A percentile compares a stretch with the other conserved stretches of the same genome.
phyloP scores from a whole-genome alignment of 192 early-diverging fungal species.

The Coemansia biformis region DNA sequence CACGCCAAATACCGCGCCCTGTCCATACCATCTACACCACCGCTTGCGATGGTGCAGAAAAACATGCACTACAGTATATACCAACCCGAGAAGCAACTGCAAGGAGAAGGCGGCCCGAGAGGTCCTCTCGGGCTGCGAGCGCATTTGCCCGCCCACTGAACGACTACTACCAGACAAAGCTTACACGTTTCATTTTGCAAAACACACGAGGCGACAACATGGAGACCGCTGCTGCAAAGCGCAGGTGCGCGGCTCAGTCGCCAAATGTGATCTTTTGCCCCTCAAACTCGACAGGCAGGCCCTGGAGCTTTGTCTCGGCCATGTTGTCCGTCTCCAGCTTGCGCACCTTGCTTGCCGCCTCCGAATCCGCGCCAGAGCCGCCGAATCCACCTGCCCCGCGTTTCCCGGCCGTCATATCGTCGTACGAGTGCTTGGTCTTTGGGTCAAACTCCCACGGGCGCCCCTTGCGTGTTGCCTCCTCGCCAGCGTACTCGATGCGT shows the following conservation, averaged over 20 bases:
- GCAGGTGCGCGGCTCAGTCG: conserved; percentile 2
- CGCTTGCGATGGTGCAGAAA: no score
- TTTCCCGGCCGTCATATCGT: conserved; percentile 1
- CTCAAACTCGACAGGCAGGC: conserved; percentile 56
- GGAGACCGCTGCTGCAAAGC: no score
- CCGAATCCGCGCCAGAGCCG: conserved; percentile 21
- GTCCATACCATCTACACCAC: no score
- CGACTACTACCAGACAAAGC: no score
- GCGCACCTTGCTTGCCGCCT: conserved; percentile 15
- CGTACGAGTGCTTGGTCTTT: conserved; percentile 18
- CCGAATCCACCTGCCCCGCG: conserved; percentile 7
- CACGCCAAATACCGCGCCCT: no score
- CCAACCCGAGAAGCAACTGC: no score
- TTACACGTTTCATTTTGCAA: no score
- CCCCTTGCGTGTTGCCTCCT: conserved; percentile 60
- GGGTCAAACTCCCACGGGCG: conserved; percentile 58
- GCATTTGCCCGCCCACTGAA: no score
- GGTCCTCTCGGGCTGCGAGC: no score
- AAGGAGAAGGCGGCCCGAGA: no score
- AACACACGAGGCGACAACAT: no score
- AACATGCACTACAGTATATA: background rate
- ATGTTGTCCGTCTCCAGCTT: conserved; percentile 42
- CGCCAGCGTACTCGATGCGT: conserved; percentile 65
- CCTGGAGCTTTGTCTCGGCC: conserved; percentile 48
- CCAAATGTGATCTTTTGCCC: conserved; percentile 67